Evolutionary conservation across 306 rosid genomes (phyloP).

Genomic region (Acacia crassicarpa): DNA sequence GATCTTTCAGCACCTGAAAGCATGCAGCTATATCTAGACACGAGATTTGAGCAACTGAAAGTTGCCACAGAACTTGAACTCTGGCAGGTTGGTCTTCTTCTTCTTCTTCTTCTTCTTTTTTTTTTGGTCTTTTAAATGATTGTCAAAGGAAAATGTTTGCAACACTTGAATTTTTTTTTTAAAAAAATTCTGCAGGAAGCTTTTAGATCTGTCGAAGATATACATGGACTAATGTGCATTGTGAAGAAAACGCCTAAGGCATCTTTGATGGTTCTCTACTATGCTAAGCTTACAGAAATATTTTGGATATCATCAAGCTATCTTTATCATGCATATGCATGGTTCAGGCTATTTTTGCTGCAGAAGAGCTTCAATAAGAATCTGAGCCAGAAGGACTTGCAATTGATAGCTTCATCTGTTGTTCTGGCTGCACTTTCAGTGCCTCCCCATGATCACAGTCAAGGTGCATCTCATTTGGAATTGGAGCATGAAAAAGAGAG

Average conservation of each 20-base stretch:
- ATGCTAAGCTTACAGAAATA: slow-evolving; percentile 86
- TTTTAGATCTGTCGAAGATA: slow-evolving; percentile 91
- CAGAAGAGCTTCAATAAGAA: slow-evolving; percentile 95
- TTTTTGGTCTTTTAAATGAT: background rate
- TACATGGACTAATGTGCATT: slow-evolving; percentile 95
- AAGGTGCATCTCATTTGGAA: slow-evolving; percentile 80
- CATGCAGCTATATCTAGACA: slow-evolving; percentile 89
- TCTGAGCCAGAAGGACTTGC: slow-evolving; percentile 94
- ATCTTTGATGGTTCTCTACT: slow-evolving; percentile 95
- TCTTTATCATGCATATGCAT: slow-evolving; percentile 92
- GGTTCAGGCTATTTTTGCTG: slow-evolving; percentile 88
- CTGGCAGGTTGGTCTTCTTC: slow-evolving; percentile 77
- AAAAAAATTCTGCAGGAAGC: slow-evolving; percentile 87
- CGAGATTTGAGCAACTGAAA: slow-evolving; percentile 96
- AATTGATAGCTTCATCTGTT: slow-evolving; percentile 95
- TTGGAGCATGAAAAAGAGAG: slow-evolving; percentile 89
- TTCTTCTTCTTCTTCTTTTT: background rate
- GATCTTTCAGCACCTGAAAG: slow-evolving; percentile 89
- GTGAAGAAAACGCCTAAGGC: slow-evolving; percentile 95
- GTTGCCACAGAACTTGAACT: slow-evolving; percentile 92
- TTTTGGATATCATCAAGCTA: slow-evolving; percentile 89
- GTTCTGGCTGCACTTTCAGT: slow-evolving; percentile 93
- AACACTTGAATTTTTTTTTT: slow-evolving; percentile 1
- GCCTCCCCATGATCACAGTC: slow-evolving; percentile 72
- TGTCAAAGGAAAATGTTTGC: background rate